These are phyloP conservation scores for Oryza brachyantha DNA, from an alignment of 176 grass and related monocot genomes.

Conservation along the genomic window DNA sequence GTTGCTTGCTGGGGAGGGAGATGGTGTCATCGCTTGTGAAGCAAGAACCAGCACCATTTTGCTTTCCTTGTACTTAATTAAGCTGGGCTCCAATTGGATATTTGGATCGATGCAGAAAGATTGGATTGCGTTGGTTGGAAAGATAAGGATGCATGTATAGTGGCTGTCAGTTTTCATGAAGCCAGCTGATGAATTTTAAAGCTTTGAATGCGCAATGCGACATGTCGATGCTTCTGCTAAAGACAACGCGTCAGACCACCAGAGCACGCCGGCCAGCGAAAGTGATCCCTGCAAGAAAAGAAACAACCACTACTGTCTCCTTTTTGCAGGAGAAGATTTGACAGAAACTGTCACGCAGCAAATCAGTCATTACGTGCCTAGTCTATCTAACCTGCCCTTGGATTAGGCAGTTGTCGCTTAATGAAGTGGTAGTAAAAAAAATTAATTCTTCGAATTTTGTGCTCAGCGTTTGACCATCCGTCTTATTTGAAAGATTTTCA, in stretches of 20 bases:
- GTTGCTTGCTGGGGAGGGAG: background rate
- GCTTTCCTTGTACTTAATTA: background rate
- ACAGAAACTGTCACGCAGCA: background rate
- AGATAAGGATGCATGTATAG: slow-evolving; percentile 4
- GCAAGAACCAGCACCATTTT: background rate
- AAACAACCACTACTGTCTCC: background rate
- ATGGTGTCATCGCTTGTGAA: background rate
- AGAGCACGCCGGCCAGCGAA: slow-evolving; percentile 12
- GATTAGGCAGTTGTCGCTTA: background rate
- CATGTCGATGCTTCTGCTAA: background rate
- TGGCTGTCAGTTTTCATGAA: slow-evolving; percentile 4
- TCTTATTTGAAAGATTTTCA: too few relatives aligned
- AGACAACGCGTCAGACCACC: background rate
- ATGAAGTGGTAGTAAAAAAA: too few relatives aligned
- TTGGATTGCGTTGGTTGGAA: background rate
- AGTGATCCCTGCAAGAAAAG: background rate
- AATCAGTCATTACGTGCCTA: background rate
- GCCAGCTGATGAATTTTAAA: background rate
- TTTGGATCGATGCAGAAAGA: background rate
- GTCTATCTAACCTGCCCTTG: background rate
- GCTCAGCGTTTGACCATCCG: too few relatives aligned
- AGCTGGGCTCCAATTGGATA: background rate
- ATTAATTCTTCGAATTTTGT: too few relatives aligned
- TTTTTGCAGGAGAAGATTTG: background rate
- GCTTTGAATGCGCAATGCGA: background rate